Base-by-base conservation (phyloP, 2,329 filamentous ascomycete genomes). In the Fonsecaea multimorphosa region DNA sequence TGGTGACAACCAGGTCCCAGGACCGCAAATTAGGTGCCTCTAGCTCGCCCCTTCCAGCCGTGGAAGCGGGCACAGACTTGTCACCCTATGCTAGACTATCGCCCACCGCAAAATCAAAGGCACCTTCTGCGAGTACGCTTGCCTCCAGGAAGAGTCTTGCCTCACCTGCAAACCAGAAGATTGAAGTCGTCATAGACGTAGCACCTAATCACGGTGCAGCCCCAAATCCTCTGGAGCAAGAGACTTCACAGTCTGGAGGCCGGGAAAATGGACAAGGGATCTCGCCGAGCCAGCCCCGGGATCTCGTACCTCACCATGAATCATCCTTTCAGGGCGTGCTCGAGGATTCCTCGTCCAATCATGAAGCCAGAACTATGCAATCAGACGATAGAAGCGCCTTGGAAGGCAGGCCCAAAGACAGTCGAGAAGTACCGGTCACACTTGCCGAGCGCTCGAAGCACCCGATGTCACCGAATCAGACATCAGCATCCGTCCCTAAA, bases 1-100 rank as follows among this genome's bases (percentile, higher is more conserved):
- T 69, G 67, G 64, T 67, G 31, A 65, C 64, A 46, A 69, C 64
- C 49, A 46, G 67, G 51, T 61, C 54, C 22, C 61, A 65, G 46
- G 61, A 34, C 16, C 19, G 31, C 3, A 38, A 29, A 38, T n/a
- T n/a, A 7, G 44, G 14, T 29, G 16, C 46, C 12, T 53, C 22
- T n/a, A 24, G 16, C n/a, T 53, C 40, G 29, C 40, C 57, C 16
- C 9, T 19, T 46, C 27, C 57, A 14, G 19, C 9, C 3, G 31
- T 12, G 14, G 44, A 22, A 49, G 9, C 22, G 6, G 44, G 22
- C 4, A 12, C 44, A 2, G 19, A 7, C 6, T 24, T 11, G 7
- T 49, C 22, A 24, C 5, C 44, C 19, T 1, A 22, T 11, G 44
- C 44, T 24, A 19, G 8, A 49, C 24, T 49, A 24, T 11, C 22